Evolutionary conservation across 2,329 filamentous ascomycete species (phyloP).

Genomic region (Verticillium albo-atrum): DNA sequence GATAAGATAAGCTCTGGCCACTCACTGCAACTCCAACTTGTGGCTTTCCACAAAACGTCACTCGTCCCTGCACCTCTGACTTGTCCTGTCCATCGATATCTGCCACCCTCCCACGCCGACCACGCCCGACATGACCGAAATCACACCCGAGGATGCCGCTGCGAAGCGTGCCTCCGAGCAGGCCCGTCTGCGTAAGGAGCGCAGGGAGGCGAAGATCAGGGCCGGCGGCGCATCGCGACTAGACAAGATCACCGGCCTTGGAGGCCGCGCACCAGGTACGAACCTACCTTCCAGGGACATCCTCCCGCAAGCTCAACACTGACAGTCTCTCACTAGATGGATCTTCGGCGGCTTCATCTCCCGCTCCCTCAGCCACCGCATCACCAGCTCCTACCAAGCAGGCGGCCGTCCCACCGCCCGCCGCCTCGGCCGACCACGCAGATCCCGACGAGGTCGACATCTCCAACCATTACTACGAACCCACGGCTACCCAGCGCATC

Average conservation of each 20-base stretch:
- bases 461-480: conserved; percentile 66
- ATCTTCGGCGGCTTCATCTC: conserved; percentile 5
- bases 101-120: conserved; percentile 3
- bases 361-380: conserved; percentile 16
- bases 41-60: conserved; percentile 9
- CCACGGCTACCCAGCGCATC: conserved; percentile 20
- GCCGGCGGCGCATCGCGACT: conserved; percentile 66
- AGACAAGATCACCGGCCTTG: conserved; percentile 70
- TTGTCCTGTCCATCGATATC: not conserved
- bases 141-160: conserved; percentile 40
- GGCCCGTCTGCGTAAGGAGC: conserved; percentile 72
- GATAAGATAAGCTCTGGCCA: conserved; percentile 13
- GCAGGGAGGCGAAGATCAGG: conserved; percentile 73
- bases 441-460: conserved; percentile 78
- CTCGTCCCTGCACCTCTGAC: not conserved
- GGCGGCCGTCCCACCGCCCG: conserved; percentile 18
- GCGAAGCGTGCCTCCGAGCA: conserved; percentile 56
- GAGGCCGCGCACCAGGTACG: conserved; percentile 50
- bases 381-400: conserved; percentile 28
- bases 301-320: not conserved
- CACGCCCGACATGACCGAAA: conserved; percentile 33
- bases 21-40: not conserved
- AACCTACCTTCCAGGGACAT: conserved; percentile 1
- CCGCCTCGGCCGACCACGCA: conserved; percentile 32
- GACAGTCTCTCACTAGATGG: not conserved